A percentile compares a stretch with the other conserved stretches of the same genome.
Evolutionary conservation across 2,329 filamentous ascomycete genomes (phyloP).

Genomic region (Phoma sp.): DNA sequence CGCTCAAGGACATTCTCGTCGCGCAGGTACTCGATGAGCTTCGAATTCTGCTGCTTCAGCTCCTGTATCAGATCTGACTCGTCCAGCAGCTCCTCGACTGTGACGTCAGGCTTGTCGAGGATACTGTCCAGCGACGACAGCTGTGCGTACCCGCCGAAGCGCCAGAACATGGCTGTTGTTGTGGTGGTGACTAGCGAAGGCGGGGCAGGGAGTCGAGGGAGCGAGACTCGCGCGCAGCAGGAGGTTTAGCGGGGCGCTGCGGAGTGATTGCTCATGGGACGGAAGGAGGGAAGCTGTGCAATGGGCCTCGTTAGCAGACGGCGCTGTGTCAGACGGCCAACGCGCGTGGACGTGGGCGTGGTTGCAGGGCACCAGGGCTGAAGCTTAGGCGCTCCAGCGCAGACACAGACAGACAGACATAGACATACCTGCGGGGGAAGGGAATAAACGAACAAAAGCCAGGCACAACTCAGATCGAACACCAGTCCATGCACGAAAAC

Average conservation of each 20-base stretch:
- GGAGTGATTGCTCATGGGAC: slow-evolving; percentile 19
- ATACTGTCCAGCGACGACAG: slow-evolving; percentile 95
- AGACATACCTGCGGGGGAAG: slow-evolving; percentile 26
- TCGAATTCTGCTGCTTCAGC: slow-evolving; percentile 96
- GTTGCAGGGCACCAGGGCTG: slow-evolving; percentile 10
- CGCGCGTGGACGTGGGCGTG: slow-evolving; percentile 13
- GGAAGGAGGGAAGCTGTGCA: slow-evolving; percentile 12
- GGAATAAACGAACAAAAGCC: slow-evolving; percentile 20
- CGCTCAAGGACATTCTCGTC: slow-evolving; percentile 84
- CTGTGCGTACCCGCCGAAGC: slow-evolving; percentile 98
- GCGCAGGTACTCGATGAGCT: slow-evolving; percentile 93
- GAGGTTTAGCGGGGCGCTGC: slow-evolving; percentile 17
- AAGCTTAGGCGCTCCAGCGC: slow-evolving; percentile 30
- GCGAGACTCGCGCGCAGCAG: slow-evolving; percentile 35
- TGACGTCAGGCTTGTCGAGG: slow-evolving; percentile 93
- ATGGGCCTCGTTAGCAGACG: slow-evolving; percentile 12
- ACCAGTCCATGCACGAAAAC: slow-evolving; percentile 17
- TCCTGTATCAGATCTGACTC: slow-evolving; percentile 97
- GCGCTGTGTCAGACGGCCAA: slow-evolving; percentile 13
- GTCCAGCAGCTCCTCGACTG: slow-evolving; percentile 92
- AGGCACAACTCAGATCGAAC: slow-evolving; percentile 15
- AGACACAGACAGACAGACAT: background rate
- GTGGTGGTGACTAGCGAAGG: slow-evolving; percentile 30
- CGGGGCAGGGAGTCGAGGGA: slow-evolving; percentile 36
- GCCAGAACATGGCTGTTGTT: slow-evolving; percentile 83